Conservation (phyloP, 176 grass and related monocot genomes). For the Oryza rufipogon region DNA sequence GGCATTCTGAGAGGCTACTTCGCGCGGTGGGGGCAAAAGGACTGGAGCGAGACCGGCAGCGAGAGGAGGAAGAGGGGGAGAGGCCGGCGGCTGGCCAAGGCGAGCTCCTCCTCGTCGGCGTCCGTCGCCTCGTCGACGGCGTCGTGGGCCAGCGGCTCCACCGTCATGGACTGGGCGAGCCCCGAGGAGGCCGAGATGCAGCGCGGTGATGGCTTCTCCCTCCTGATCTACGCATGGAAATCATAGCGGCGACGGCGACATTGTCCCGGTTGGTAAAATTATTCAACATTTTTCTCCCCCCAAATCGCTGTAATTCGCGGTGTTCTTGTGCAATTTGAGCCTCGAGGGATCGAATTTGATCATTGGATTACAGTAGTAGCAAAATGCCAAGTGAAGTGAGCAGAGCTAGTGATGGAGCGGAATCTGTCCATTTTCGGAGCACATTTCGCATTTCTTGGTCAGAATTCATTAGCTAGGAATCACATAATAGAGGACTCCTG, state of each 20-base stretch:
- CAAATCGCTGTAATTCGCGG: conserved; percentile 26
- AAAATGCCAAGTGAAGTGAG: conserved; percentile 3
- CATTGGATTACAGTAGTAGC: conserved; percentile 35
- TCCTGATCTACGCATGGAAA: conserved; percentile 88
- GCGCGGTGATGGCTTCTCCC: conserved; percentile 63
- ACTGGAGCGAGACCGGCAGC: conserved; percentile 76
- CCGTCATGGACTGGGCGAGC: conserved; percentile 90
- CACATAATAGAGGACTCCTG: not conserved
- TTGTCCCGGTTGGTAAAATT: not conserved
- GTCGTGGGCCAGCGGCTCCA: conserved; percentile 68
- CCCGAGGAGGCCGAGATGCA: conserved; percentile 77
- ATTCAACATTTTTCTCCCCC: not conserved
- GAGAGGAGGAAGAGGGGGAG: conserved; percentile 45
- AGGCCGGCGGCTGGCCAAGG: conserved; percentile 53
- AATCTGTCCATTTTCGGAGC: not conserved
- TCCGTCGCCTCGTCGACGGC: conserved; percentile 62
- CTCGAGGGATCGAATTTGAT: conserved; percentile 3
- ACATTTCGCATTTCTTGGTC: not conserved
- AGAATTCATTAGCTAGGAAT: conserved; percentile 6
- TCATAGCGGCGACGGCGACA: conserved; percentile 29
- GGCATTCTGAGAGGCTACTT: conserved; percentile 41
- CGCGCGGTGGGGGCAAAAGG: conserved; percentile 49
- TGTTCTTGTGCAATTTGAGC: conserved; percentile 32
- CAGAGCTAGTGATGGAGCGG: not conserved
- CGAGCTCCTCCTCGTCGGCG: conserved; percentile 64